Conservation (phyloP, 106 monocot genomes). For the Platanthera zijinensis region DNA sequence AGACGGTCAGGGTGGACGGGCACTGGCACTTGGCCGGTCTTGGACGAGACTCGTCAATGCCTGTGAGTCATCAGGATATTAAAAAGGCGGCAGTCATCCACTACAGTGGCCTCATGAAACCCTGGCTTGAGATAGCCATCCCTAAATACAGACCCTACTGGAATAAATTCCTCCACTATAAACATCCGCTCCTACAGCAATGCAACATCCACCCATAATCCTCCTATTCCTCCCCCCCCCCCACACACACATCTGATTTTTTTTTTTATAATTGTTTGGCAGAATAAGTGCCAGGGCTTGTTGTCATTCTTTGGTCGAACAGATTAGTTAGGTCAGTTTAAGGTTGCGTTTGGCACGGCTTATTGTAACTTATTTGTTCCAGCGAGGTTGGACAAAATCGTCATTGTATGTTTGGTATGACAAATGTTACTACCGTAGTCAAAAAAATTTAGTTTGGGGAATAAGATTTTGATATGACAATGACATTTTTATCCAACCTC, state of each 20-base stretch:
- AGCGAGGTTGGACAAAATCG: too few species aligned
- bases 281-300: not conserved
- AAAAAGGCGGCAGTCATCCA: constrained; percentile 71
- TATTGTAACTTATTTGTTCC: too few species aligned
- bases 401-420: too few species aligned
- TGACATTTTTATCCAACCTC: too few species aligned
- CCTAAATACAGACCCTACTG: constrained; percentile 61
- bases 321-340: not conserved
- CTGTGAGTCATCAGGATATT: constrained; percentile 20
- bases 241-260: not conserved
- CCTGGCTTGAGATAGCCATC: constrained; percentile 79
- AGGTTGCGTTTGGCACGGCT: too few species aligned
- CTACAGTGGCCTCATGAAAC: constrained; percentile 72
- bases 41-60: constrained; percentile 27
- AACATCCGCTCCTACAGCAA: constrained; percentile 47
- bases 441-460: too few species aligned
- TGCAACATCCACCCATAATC: constrained; percentile 68
- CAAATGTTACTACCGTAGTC: too few species aligned
- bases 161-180: constrained; percentile 57
- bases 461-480: too few species aligned
- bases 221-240: not conserved
- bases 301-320: not conserved
- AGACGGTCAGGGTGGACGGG: constrained; percentile 43
- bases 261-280: not conserved
- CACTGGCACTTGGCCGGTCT: constrained; percentile 72